phyloP scores from a whole-genome alignment of 768 basidiomycete genomes.

The Rhizopogon vulgaris region DNA sequence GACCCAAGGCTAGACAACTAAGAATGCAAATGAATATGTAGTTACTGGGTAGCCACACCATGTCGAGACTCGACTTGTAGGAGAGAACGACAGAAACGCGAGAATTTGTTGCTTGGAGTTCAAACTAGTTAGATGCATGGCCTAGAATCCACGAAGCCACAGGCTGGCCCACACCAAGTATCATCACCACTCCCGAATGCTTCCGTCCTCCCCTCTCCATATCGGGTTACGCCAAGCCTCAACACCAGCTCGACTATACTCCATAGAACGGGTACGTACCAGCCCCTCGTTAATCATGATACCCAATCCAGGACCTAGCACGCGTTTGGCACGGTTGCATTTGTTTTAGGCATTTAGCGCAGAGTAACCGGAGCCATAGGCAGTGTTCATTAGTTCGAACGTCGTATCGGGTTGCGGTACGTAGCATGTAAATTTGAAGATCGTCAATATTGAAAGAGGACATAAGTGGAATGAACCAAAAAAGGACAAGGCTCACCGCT shows the following conservation, averaged over 20 bases:
- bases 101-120: too few species aligned
- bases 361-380: not conserved
- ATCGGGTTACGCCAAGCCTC: conserved; percentile 29
- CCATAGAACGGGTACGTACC: conserved; percentile 29
- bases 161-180: too few species aligned
- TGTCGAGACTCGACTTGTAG: too few species aligned
- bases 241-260: conserved; percentile 11
- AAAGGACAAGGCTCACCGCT: conserved; percentile 24
- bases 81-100: too few species aligned
- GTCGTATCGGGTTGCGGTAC: not conserved
- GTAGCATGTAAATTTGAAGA: not conserved
- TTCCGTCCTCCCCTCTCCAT: conserved; percentile 51
- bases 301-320: conserved; percentile 51
- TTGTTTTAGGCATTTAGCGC: not conserved
- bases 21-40: too few species aligned
- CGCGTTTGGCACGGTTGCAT: not conserved
- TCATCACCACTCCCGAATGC: conserved; percentile 46
- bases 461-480: not conserved
- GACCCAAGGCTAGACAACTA: too few species aligned
- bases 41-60: too few species aligned
- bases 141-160: too few species aligned
- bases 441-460: not conserved
- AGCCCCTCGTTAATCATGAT: conserved; percentile 55
- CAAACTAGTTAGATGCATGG: too few species aligned
- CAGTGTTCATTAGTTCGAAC: not conserved